These are phyloP conservation scores for Nasturtium officinale DNA, from an alignment of 345 rosid species.

Conservation along the genomic window DNA sequence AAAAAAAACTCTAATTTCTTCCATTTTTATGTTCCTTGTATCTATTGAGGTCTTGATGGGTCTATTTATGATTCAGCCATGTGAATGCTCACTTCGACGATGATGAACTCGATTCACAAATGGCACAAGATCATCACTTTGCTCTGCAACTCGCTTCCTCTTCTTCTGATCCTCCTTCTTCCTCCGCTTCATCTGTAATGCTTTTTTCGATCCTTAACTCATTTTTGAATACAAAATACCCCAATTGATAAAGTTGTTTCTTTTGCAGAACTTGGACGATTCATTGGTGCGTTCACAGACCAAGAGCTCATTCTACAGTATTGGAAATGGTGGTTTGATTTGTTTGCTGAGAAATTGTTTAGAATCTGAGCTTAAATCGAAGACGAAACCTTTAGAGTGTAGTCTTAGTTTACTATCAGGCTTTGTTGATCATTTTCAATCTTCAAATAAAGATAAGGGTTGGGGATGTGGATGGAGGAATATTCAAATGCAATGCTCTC, in stretches of 20 bases:
- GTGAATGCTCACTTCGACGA: slow-evolving; percentile 71
- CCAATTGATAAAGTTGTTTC: slow-evolving; percentile 6
- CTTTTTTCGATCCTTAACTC: background rate
- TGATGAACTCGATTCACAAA: slow-evolving; percentile 44
- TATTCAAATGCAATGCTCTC: slow-evolving; percentile 77
- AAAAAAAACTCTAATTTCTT: background rate
- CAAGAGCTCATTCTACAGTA: slow-evolving; percentile 49
- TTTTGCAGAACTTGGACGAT: slow-evolving; percentile 4
- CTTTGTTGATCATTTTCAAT: slow-evolving; percentile 67
- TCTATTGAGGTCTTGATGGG: background rate
- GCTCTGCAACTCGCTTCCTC: slow-evolving; percentile 51
- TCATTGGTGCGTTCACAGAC: slow-evolving; percentile 50
- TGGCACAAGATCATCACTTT: slow-evolving; percentile 44
- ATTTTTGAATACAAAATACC: background rate
- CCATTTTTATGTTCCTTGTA: background rate
- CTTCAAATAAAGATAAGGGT: slow-evolving; percentile 56
- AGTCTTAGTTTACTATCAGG: slow-evolving; percentile 50
- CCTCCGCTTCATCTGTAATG: slow-evolving; percentile 27
- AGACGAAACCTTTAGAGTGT: slow-evolving; percentile 28
- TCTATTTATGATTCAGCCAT: slow-evolving; percentile 50
- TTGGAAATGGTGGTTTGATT: slow-evolving; percentile 59
- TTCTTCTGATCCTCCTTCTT: slow-evolving; percentile 36
- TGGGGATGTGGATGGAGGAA: slow-evolving; percentile 95
- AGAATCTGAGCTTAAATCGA: slow-evolving; percentile 46
- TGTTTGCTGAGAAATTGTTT: slow-evolving; percentile 54